Evolutionary conservation across 2,329 filamentous ascomycete genomes (phyloP).

Genomic region (Aspergillus oerlinghausenensis): DNA sequence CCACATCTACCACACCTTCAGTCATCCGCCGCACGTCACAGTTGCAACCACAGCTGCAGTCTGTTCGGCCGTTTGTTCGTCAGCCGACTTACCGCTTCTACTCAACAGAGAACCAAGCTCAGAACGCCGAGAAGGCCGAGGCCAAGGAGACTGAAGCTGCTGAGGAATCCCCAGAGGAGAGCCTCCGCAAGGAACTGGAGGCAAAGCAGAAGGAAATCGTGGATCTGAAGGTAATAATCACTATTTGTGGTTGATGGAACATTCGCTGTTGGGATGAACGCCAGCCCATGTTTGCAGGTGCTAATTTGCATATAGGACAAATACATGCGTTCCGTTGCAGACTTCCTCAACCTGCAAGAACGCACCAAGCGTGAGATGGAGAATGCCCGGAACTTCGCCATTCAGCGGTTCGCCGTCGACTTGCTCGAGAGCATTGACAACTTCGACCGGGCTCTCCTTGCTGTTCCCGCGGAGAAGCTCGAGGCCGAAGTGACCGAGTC

Average conservation of each 20-base stretch:
- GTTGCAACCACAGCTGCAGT: slow-evolving; percentile 27
- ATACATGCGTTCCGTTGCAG: slow-evolving; percentile 87
- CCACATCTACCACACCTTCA: slow-evolving; percentile 29
- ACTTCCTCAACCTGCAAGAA: slow-evolving; percentile 97
- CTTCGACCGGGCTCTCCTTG: slow-evolving; percentile 83
- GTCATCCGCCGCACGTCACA: slow-evolving; percentile 32
- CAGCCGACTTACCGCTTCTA: slow-evolving; percentile 36
- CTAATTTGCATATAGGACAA: slow-evolving; percentile 63
- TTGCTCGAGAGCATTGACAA: slow-evolving; percentile 95
- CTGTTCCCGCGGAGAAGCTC: slow-evolving; percentile 72
- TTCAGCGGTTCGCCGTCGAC: slow-evolving; percentile 90
- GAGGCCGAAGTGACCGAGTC: slow-evolving; percentile 48
- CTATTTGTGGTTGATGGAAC: not conserved
- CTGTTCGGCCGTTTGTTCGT: slow-evolving; percentile 30
- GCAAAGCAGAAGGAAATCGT: slow-evolving; percentile 66
- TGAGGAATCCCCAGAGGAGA: slow-evolving; percentile 43
- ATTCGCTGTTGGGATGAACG: not conserved
- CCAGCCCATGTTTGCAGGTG: not conserved
- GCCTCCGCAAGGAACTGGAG: slow-evolving; percentile 63
- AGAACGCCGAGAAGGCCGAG: slow-evolving; percentile 29
- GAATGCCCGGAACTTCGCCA: slow-evolving; percentile 82
- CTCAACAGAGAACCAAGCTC: slow-evolving; percentile 39
- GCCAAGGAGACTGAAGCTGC: slow-evolving; percentile 41
- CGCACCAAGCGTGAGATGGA: slow-evolving; percentile 88
- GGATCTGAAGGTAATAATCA: slow-evolving; percentile 72